Evolutionary conservation across 805 yeast genomes (phyloP), one percentile per base, ranked within the genome.

Genomic region (Myxozyma geophila): DNA sequence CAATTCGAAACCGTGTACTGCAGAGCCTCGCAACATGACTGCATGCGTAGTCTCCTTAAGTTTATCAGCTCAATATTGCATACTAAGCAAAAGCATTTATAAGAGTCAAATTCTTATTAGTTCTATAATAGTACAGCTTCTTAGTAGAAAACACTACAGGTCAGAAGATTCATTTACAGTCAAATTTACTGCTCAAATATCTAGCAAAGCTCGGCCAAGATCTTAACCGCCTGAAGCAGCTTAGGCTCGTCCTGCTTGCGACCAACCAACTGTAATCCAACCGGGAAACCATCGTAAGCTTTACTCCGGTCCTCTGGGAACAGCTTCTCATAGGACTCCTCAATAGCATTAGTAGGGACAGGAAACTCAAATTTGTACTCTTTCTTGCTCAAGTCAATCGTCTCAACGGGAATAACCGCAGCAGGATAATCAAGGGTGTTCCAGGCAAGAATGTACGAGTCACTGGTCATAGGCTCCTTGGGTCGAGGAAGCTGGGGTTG

Each of bases 401-500:
- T 61, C 21, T 61, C 66, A 49, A 51, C 68, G 3, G 66, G 64
- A 48, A 68, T 62, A 4, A 63, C 52, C 7, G 69, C 64, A 15
- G 71, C 67, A 6, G 71, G 71, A 46, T 67, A 67, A 51, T 68
- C 71, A 15, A 59, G 59, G 41, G 67, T 59, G 50, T 68, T 68
- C 70, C 70, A 68, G 17, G 68, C 66, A 39, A 67, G 44, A 23
- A 67, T 64, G 48, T 51, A 50, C 6, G 53, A 48, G 57, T 65
- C 64, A 50, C 64, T 55, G 6, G 67, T 40, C 53, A 64, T 51
- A 19, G 66, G 63, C 57, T 67, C 70, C 60, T 62, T 64, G 13
- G 68, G 67, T 7, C 70, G 60, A 35, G 70, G 68, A 12, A 67
- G 62, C 36, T 43, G 54, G 10, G 84, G 80, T 10, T 81, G 74